phyloP scores from a whole-genome alignment of 2,329 filamentous ascomycete species.

The Lachnum nothofagi region DNA sequence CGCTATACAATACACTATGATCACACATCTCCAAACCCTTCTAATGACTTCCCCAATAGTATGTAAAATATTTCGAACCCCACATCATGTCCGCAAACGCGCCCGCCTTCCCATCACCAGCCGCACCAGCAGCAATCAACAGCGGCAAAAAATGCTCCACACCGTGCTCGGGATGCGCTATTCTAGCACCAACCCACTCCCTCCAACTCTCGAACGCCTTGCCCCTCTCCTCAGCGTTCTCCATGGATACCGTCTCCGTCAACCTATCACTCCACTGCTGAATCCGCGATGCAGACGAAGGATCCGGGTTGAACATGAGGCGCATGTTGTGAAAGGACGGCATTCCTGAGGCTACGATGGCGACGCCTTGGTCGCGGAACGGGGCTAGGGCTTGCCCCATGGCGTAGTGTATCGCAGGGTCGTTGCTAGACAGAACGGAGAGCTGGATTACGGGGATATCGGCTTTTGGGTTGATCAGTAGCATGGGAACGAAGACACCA shows the following conservation, averaged over 20 bases:
- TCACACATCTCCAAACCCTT: no score
- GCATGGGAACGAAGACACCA: slow-evolving; percentile 54
- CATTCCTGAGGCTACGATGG: slow-evolving; percentile 70
- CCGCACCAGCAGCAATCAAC: slow-evolving; percentile 52
- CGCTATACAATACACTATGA: no score
- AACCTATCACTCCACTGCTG: slow-evolving; percentile 48
- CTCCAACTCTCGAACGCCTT: slow-evolving; percentile 42
- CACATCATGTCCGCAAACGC: slow-evolving; percentile 17
- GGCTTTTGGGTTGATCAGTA: slow-evolving; percentile 23
- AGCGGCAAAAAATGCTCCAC: slow-evolving; percentile 60
- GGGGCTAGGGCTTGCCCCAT: slow-evolving; percentile 61
- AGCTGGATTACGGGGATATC: slow-evolving; percentile 66
- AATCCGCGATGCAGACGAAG: slow-evolving; percentile 49
- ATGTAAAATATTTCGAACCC: slow-evolving; percentile 18
- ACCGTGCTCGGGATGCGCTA: slow-evolving; percentile 51
- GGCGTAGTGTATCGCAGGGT: slow-evolving; percentile 60
- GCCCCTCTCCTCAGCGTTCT: slow-evolving; percentile 33
- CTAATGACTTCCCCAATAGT: no score
- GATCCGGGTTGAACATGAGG: slow-evolving; percentile 45
- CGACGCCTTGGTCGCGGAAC: slow-evolving; percentile 62
- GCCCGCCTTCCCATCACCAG: slow-evolving; percentile 42
- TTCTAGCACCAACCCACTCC: slow-evolving; percentile 48
- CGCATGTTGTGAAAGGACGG: slow-evolving; percentile 63
- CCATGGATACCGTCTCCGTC: slow-evolving; percentile 33
- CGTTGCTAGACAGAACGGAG: slow-evolving; percentile 54